Conservation (phyloP, 805 yeast genomes). For the Lipomyces oligophaga region DNA sequence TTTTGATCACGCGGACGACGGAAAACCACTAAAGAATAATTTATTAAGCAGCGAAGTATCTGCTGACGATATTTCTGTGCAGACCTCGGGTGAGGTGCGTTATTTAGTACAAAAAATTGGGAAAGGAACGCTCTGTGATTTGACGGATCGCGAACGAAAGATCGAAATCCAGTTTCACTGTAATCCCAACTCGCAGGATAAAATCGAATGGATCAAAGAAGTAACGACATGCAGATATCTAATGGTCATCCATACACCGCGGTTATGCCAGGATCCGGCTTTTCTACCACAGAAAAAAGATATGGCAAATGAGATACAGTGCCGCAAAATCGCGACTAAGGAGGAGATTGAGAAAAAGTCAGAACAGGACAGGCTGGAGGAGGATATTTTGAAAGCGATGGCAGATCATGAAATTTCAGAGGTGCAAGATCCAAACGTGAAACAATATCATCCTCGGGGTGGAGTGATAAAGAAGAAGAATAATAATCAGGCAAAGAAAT, state of each 20-base stretch:
- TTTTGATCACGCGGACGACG: not conserved
- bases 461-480: not conserved
- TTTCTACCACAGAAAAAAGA: conserved; percentile 37
- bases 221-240: conserved; percentile 55
- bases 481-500: not conserved
- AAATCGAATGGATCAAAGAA: conserved; percentile 47
- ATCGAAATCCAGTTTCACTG: conserved; percentile 58
- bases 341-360: conserved; percentile 9
- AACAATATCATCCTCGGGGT: not conserved
- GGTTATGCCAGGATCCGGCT: conserved; percentile 44
- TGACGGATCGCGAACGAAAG: conserved; percentile 50
- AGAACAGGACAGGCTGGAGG: conserved; percentile 4
- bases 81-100: conserved; percentile 22
- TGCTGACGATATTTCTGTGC: conserved; percentile 23
- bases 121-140: conserved; percentile 58
- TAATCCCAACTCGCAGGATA: conserved; percentile 39
- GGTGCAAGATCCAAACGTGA: not conserved
- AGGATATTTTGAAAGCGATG: conserved; percentile 14
- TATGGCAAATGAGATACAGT: conserved; percentile 33
- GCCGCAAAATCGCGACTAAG: conserved; percentile 22
- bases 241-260: conserved; percentile 49
- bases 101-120: conserved; percentile 41
- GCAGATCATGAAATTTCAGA: conserved; percentile 14
- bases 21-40: not conserved
- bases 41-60: not conserved